Conservation (phyloP, 441 rosid species). For the Croton setiger region DNA sequence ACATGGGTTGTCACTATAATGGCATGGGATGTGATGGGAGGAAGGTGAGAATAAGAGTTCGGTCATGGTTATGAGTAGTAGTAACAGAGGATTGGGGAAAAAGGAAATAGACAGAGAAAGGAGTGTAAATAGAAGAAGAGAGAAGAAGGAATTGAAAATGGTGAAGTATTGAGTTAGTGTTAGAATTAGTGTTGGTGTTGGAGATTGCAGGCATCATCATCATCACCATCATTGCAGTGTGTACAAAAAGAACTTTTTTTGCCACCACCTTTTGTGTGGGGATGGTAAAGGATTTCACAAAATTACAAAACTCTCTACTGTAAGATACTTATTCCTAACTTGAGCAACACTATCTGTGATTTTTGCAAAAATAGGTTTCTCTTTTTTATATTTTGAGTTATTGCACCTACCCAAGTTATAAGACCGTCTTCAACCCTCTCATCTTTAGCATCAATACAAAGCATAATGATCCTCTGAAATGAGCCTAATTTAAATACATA, state of each 20-base stretch:
- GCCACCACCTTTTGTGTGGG: constrained; percentile 53
- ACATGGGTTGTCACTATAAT: constrained; percentile 26
- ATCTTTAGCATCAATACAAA: not conserved
- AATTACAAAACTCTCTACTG: not conserved
- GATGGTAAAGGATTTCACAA: constrained; percentile 7
- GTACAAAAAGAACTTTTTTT: constrained; percentile 65
- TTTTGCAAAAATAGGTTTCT: not conserved
- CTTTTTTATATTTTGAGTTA: no score
- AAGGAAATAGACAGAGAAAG: constrained; percentile 4
- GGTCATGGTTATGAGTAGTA: constrained; percentile 28
- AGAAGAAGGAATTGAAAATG: constrained; percentile 20
- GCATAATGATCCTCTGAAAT: not conserved
- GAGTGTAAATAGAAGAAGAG: constrained; percentile 2
- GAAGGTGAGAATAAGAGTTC: constrained; percentile 16
- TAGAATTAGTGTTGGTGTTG: constrained; percentile 27
- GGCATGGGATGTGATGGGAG: constrained; percentile 25
- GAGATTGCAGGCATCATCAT: constrained; percentile 58
- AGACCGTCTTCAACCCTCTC: no score
- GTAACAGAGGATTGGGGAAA: not conserved
- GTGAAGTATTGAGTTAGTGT: not conserved
- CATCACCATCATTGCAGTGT: constrained; percentile 52
- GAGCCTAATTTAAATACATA: not conserved
- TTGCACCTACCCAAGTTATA: no score
- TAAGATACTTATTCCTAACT: not conserved
- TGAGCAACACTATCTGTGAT: not conserved